Base-by-base conservation (phyloP, 176 grass and related monocot genomes). In the Tuctoria greenei region DNA sequence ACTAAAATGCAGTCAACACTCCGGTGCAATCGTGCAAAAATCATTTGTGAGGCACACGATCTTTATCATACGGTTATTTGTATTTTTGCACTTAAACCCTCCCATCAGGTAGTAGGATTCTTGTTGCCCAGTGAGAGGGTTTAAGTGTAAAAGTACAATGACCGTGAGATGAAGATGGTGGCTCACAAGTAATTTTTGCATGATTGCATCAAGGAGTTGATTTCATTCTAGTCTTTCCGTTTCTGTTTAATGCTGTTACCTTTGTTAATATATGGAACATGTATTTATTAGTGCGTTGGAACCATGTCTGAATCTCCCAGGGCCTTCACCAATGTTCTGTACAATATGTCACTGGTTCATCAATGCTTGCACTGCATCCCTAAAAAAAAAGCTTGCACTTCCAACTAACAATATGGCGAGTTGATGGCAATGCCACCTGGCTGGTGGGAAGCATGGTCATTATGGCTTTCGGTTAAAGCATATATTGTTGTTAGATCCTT, bases 361-460 rank as follows among this genome's bases (percentile, higher is more conserved):
- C 64, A 34, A 28, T 41, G 3, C 10, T 73, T 73, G 52, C 9
- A 13, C 10, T 10, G 21, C 51, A 21, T 52, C 20, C 49, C 49
- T 52, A 0, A 3, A 21, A 54, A 54, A 21, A 54, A 20, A 51
- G 6, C 28, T 68, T 73, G 42, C 49, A 64, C 11, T 36, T 45
- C 26, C 26, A 36, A 37, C 52, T 47, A 46, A 70, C 54, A 61
- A 42, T 43, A 36, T 76, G 73, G 12, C 11, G 8, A 26, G 61
- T 66, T 68, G 75, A 41, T 78, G n/a, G 24, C 45, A 52, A 54
- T 66, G 61, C 13, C 20, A 66, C n/a, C 31, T 66, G 45, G 75
- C 54, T 27, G 46, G 61, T 71, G 59, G 68, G 79, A 72, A 81
- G 27, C 44, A 55, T 12, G 47, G 46, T 12, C 51, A 40, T 73